These are phyloP conservation scores for Phycomyces nitens DNA, from an alignment of 192 early-diverging fungal species.

Conservation along the genomic window DNA sequence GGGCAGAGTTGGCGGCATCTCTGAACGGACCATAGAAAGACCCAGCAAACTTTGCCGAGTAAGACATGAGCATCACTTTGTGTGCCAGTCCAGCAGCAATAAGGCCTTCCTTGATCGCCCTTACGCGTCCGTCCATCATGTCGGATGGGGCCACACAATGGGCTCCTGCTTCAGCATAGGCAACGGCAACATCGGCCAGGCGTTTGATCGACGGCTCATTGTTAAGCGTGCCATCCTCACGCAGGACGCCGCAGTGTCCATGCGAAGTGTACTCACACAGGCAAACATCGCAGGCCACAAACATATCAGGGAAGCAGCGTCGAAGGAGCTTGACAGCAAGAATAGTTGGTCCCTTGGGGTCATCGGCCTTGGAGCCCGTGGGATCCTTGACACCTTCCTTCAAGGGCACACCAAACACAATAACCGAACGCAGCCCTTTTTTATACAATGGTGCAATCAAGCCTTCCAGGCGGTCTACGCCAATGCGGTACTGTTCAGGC, in stretches of 20 bases:
- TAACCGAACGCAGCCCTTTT: slow-evolving; percentile 83
- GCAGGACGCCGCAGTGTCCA: slow-evolving; percentile 90
- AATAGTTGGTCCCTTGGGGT: slow-evolving; percentile 80
- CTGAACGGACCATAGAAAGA: slow-evolving; percentile 97
- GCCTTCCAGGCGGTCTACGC: slow-evolving; percentile 73
- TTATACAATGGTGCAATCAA: slow-evolving; percentile 77
- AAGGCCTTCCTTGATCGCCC: slow-evolving; percentile 86
- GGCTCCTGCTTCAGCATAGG: slow-evolving; percentile 88
- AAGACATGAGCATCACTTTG: slow-evolving; percentile 89
- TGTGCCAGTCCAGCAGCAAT: slow-evolving; percentile 68
- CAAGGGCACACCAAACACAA: slow-evolving; percentile 92
- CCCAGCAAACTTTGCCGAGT: slow-evolving; percentile 95
- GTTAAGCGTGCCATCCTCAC: slow-evolving; percentile 78
- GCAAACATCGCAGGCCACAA: slow-evolving; percentile 93
- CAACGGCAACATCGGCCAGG: slow-evolving; percentile 78
- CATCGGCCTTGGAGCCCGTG: slow-evolving; percentile 77
- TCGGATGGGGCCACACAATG: slow-evolving; percentile 92
- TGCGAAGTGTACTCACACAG: slow-evolving; percentile 95
- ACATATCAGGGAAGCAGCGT: slow-evolving; percentile 69
- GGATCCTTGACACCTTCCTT: slow-evolving; percentile 72
- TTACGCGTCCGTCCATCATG: slow-evolving; percentile 97
- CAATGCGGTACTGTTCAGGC: slow-evolving; percentile 84
- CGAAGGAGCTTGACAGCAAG: slow-evolving; percentile 77
- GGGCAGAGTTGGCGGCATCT: slow-evolving; percentile 93
- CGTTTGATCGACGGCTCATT: slow-evolving; percentile 75